A percentile compares a stretch with the other conserved stretches of the same genome.
Evolutionary conservation across 495 filamentous ascomycete species (phyloP).

Genomic region (Penicillium ochrochloron): DNA sequence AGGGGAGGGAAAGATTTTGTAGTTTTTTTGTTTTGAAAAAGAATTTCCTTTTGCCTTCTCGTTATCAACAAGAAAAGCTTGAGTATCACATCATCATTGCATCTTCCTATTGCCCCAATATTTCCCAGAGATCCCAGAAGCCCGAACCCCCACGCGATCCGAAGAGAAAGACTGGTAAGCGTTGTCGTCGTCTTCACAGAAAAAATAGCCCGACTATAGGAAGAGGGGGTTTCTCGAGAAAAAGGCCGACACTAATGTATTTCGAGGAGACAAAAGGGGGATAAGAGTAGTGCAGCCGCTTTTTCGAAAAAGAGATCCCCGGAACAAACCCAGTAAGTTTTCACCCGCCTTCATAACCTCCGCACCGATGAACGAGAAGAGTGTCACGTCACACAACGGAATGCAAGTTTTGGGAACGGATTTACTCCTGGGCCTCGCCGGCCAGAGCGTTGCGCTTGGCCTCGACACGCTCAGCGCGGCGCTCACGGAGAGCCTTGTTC

Average conservation of each 20-base stretch:
- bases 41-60: conserved; percentile 40
- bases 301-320: conserved; percentile 30
- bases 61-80: conserved; percentile 41
- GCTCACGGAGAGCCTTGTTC: conserved; percentile 99
- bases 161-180: conserved; percentile 21
- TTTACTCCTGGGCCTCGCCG: conserved; percentile 73
- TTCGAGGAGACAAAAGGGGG: conserved; percentile 23
- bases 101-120: conserved; percentile 36
- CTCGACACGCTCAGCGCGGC: conserved; percentile 83
- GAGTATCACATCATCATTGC: conserved; percentile 44
- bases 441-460: conserved; percentile 86
- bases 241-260: conserved; percentile 14
- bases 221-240: conserved; percentile 26
- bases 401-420: conserved; percentile 35
- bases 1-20: conserved; percentile 23
- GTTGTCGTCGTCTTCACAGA: conserved; percentile 20
- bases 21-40: conserved; percentile 30
- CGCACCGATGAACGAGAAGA: conserved; percentile 47
- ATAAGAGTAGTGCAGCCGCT: conserved; percentile 34
- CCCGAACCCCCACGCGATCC: conserved; percentile 27
- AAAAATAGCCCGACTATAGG: conserved; percentile 32
- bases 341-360: conserved; percentile 38
- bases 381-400: conserved; percentile 38
- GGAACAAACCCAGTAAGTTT: conserved; percentile 32
- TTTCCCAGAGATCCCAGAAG: conserved; percentile 31